Conservation (phyloP, 371 early-diverging fungal genomes). For the Cladochytrium tenue region DNA sequence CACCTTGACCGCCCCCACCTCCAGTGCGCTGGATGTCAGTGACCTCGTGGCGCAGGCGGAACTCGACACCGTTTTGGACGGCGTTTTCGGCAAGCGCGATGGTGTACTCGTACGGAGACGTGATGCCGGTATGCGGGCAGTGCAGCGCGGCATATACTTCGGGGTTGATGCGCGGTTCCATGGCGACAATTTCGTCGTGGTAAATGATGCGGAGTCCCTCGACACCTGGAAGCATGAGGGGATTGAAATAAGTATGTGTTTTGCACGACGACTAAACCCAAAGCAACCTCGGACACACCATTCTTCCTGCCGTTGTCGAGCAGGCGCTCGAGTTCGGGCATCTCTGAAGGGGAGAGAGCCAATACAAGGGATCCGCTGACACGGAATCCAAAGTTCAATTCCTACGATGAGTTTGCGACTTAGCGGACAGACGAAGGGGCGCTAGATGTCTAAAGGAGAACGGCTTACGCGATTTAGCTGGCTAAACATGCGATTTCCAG, state of each 20-base stretch:
- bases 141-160: constrained; percentile 32
- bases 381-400: constrained; percentile 44
- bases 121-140: constrained; percentile 39
- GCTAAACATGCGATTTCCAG: constrained; percentile 35
- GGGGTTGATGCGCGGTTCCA: constrained; percentile 38
- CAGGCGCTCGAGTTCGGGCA: constrained; percentile 17
- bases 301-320: constrained; percentile 40
- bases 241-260: too few relatives aligned
- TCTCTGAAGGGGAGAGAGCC: constrained; percentile 29
- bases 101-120: constrained; percentile 47
- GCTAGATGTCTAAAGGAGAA: too few relatives aligned
- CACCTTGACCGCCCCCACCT: constrained; percentile 3
- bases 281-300: constrained; percentile 17
- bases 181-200: constrained; percentile 27
- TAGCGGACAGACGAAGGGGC: too few relatives aligned
- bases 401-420: too few relatives aligned
- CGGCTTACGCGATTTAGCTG: constrained; percentile 20
- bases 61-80: constrained; percentile 38
- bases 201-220: constrained; percentile 27
- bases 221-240: constrained; percentile 16
- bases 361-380: constrained; percentile 39
- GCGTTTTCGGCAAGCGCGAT: constrained; percentile 50
- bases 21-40: constrained; percentile 32
- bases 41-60: constrained; percentile 36
- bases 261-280: too few relatives aligned